Percentiles rank a stretch among this genome's conserved stretches.
Evolutionary conservation across 805 yeast species (phyloP).

Genomic region (Saccharomycopsis capsularis): DNA sequence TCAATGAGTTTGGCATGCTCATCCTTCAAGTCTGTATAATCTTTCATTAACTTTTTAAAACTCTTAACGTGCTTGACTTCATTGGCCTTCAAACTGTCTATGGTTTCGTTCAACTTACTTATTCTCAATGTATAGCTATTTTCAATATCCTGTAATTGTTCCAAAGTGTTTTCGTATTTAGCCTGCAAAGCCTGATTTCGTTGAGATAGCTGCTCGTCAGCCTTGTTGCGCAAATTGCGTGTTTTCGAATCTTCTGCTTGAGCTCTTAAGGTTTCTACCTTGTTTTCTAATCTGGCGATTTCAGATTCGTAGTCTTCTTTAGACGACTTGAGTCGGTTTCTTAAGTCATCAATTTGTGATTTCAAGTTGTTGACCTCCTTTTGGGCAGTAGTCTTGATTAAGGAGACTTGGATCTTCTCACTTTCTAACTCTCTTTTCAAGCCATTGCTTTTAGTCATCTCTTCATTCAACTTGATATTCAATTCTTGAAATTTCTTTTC

Average conservation of each 20-base stretch:
- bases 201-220: constrained; percentile 28
- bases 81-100: constrained; percentile 33
- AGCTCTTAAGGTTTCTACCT: constrained; percentile 60
- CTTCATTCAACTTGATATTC: constrained; percentile 4
- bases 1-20: constrained; percentile 11
- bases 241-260: constrained; percentile 43
- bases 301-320: constrained; percentile 36
- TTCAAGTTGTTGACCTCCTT: constrained; percentile 29
- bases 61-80: constrained; percentile 23
- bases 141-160: constrained; percentile 80
- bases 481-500: constrained; percentile 17
- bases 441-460: background rate
- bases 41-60: constrained; percentile 14
- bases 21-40: constrained; percentile 17
- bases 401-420: constrained; percentile 19
- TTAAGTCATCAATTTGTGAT: constrained; percentile 26
- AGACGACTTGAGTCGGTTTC: constrained; percentile 25
- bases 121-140: constrained; percentile 48
- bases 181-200: constrained; percentile 54
- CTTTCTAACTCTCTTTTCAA: constrained; percentile 30
- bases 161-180: constrained; percentile 69
- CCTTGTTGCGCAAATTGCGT: constrained; percentile 1
- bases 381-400: constrained; percentile 21
- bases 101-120: constrained; percentile 37
- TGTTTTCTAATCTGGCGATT: constrained; percentile 54